Percentiles rank a stretch among this genome's conserved stretches.
Evolutionary conservation across 768 basidiomycete species (phyloP).

Genomic region (Pulveroboletus ravenelii): DNA sequence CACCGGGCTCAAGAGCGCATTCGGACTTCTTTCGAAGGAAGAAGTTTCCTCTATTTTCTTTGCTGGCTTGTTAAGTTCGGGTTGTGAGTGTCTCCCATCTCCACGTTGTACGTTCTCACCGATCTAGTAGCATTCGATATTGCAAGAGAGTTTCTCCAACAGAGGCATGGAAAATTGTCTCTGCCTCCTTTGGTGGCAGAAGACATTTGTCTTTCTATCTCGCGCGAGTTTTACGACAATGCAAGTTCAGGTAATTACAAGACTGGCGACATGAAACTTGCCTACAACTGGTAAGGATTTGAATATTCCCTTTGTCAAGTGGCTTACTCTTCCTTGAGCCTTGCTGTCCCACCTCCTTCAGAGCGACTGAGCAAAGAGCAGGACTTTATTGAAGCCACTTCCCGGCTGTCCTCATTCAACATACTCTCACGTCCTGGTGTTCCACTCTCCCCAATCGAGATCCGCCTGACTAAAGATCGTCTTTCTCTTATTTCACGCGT

Average conservation of each 20-base stretch:
- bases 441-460: conserved; percentile 85
- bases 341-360: conserved; percentile 68
- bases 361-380: conserved; percentile 63
- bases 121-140: conserved; percentile 54
- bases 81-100: conserved; percentile 57
- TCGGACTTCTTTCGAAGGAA: conserved; percentile 64
- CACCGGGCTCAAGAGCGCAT: conserved; percentile 64
- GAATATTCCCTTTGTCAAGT: neutral
- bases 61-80: conserved; percentile 77
- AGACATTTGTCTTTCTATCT: conserved; percentile 73
- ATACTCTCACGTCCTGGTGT: conserved; percentile 70
- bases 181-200: conserved; percentile 56
- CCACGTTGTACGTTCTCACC: conserved; percentile 3
- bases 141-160: conserved; percentile 57
- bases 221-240: conserved; percentile 93
- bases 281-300: conserved; percentile 80
- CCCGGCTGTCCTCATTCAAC: conserved; percentile 89
- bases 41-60: conserved; percentile 85
- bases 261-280: conserved; percentile 92
- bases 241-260: conserved; percentile 89
- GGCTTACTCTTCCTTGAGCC: conserved; percentile 40
- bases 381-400: conserved; percentile 97
- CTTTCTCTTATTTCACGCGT: conserved; percentile 84
- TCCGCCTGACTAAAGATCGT: conserved; percentile 85
- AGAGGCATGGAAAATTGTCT: conserved; percentile 41